Evolutionary conservation across 768 basidiomycete genomes (phyloP).

Genomic region (Gyrodon lividus): DNA sequence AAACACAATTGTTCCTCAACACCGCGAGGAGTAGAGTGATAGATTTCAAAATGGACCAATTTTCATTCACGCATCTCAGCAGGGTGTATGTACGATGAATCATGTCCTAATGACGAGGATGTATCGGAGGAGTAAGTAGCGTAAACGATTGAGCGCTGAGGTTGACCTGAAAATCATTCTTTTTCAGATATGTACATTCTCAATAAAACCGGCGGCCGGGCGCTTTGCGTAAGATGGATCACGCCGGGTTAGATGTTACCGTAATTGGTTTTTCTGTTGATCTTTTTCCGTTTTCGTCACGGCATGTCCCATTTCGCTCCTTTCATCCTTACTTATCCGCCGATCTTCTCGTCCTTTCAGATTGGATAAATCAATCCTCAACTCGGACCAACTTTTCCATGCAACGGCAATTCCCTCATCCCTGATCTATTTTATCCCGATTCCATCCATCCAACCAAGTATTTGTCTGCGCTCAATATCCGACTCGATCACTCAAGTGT

Average conservation of each 20-base stretch:
- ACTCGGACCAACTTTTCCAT: conserved; percentile 6
- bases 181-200: conserved; percentile 9
- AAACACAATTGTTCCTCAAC: too few relatives aligned
- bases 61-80: too few relatives aligned
- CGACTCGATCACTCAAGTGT: too few relatives aligned
- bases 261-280: conserved; percentile 26
- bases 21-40: background rate
- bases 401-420: background rate
- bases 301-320: conserved; percentile 9
- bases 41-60: too few relatives aligned
- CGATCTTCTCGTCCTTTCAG: conserved; percentile 32
- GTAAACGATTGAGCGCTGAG: too few relatives aligned
- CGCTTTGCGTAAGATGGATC: conserved; percentile 14
- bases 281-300: conserved; percentile 25
- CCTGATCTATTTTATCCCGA: background rate
- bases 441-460: too few relatives aligned
- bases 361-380: conserved; percentile 27
- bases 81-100: too few relatives aligned
- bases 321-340: conserved; percentile 34
- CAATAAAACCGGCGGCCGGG: conserved; percentile 18
- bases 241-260: conserved; percentile 15
- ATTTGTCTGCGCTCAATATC: too few relatives aligned
- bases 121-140: too few relatives aligned
- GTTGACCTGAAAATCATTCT: conserved; percentile 19
- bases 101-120: too few relatives aligned